Evolutionary conservation across 305 asterid species (phyloP).

Genomic region (Rubia balearica): DNA sequence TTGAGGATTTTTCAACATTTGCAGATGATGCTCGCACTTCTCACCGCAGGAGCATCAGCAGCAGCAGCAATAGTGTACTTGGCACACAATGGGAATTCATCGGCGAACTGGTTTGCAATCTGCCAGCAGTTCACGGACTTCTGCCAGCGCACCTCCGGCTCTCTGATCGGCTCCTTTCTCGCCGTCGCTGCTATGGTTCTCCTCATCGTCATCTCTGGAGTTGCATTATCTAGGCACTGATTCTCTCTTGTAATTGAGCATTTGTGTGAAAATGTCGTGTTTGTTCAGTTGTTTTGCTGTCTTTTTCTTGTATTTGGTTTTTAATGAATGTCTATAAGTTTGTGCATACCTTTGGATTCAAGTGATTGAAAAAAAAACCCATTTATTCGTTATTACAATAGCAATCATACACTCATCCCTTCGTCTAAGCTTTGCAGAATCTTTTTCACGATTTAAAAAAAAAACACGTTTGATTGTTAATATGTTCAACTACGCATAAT

Average conservation of each 20-base stretch:
- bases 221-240: constrained; percentile 36
- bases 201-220: constrained; percentile 44
- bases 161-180: constrained; percentile 63
- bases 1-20: not conserved
- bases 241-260: not conserved
- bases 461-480: too few relatives aligned
- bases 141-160: constrained; percentile 54
- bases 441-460: too few relatives aligned
- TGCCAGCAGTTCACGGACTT: constrained; percentile 59
- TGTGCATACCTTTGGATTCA: not conserved
- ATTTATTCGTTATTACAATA: too few relatives aligned
- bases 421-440: too few relatives aligned
- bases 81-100: constrained; percentile 77
- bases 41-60: constrained; percentile 66
- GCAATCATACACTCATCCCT: too few relatives aligned
- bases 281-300: not conserved
- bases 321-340: not conserved
- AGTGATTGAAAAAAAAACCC: too few relatives aligned
- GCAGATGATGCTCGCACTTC: constrained; percentile 50
- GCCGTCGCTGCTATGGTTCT: constrained; percentile 39
- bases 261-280: constrained; percentile 9
- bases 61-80: constrained; percentile 71
- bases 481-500: too few relatives aligned
- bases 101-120: constrained; percentile 72
- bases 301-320: not conserved